Evolutionary conservation across 192 early-diverging fungal species (phyloP).

Genomic region (Jimgerdemannia flammicorona): DNA sequence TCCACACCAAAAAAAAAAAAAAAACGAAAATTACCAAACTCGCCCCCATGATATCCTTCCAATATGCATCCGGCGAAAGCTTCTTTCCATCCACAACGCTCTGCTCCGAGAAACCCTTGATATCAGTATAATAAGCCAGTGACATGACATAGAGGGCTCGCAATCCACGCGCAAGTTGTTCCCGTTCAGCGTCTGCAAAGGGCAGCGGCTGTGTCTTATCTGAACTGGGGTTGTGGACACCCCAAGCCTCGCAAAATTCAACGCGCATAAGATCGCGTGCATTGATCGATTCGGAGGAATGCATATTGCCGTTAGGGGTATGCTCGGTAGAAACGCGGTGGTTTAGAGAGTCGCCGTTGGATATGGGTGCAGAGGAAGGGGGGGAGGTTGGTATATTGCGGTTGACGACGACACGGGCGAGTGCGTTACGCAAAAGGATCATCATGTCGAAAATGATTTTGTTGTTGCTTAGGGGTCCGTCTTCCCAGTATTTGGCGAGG

Average conservation of each 20-base stretch:
- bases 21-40: constrained; percentile 27
- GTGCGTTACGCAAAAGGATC: constrained; percentile 49
- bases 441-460: constrained; percentile 44
- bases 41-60: constrained; percentile 53
- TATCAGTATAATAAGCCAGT: constrained; percentile 52
- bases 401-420: constrained; percentile 38
- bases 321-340: constrained; percentile 11
- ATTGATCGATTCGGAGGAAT: not conserved
- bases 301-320: not conserved
- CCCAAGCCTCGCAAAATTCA: constrained; percentile 5
- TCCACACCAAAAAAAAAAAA: not conserved
- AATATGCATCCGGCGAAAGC: constrained; percentile 34
- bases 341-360: not conserved
- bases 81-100: constrained; percentile 35
- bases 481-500: constrained; percentile 39
- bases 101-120: constrained; percentile 41
- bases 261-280: constrained; percentile 8
- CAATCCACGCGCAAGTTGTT: constrained; percentile 38
- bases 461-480: constrained; percentile 50
- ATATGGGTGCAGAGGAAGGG: not conserved
- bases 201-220: not conserved
- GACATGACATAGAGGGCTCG: constrained; percentile 47
- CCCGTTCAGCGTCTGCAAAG: not conserved
- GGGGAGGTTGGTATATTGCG: not conserved
- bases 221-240: constrained; percentile 1